Percentiles rank a stretch among this genome's conserved stretches.
Conservation (phyloP, 805 yeast species). For the Danielia oregonensis region DNA sequence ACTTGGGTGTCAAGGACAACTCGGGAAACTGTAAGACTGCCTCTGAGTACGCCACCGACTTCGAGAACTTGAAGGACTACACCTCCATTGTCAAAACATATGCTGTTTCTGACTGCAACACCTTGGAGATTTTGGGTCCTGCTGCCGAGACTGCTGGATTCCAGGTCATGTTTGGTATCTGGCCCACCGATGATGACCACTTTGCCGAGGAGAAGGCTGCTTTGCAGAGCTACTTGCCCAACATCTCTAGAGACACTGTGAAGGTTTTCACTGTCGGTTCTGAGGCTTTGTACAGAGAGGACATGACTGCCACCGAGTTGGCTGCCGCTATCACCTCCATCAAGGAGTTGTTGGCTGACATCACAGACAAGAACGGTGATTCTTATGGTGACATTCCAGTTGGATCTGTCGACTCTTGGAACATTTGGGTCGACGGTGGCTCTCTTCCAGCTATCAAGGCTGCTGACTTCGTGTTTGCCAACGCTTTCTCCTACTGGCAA, state of each 20-base stretch:
- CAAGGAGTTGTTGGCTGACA: conserved; percentile 53
- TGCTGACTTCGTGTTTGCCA: conserved; percentile 83
- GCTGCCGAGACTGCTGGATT: conserved; percentile 79
- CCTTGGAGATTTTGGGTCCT: conserved; percentile 79
- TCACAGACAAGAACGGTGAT: conserved; percentile 77
- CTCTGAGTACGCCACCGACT: conserved; percentile 66
- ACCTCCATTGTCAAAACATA: conserved; percentile 74
- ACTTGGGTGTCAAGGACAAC: conserved; percentile 79
- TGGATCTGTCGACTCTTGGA: conserved; percentile 97
- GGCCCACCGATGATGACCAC: conserved; percentile 89
- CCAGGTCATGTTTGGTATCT: conserved; percentile 76
- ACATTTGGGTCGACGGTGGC: conserved; percentile 77
- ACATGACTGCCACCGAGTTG: conserved; percentile 69
- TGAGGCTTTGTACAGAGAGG: conserved; percentile 91
- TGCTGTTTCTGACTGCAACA: conserved; percentile 92
- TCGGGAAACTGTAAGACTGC: conserved; percentile 73
- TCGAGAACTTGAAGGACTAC: conserved; percentile 54
- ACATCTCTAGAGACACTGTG: conserved; percentile 62
- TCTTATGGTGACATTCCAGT: conserved; percentile 70
- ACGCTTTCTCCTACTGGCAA: conserved; percentile 99
- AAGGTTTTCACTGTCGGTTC: conserved; percentile 87
- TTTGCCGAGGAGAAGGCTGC: conserved; percentile 73
- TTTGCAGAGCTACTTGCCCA: conserved; percentile 66
- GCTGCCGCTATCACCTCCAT: conserved; percentile 64
- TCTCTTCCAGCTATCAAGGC: conserved; percentile 69